Conservation (phyloP, 169 alveolate species). For the Nephromyces sp. region DNA sequence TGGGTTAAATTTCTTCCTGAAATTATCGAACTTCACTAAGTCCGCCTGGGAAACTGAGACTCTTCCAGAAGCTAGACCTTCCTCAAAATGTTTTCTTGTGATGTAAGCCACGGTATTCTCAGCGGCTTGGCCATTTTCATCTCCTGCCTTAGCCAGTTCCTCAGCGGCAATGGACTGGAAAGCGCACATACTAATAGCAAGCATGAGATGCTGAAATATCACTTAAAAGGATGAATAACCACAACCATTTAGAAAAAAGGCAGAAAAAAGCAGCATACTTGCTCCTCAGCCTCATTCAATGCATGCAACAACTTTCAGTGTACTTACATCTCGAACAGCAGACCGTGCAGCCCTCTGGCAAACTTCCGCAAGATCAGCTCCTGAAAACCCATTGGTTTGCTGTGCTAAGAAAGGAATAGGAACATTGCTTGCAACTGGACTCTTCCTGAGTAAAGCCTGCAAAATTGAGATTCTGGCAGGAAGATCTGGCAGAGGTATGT, state of each 20-base stretch:
- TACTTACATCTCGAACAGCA: constrained; percentile 27
- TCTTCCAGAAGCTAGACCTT: constrained; percentile 82
- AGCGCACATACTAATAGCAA: background rate
- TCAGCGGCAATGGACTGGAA: background rate
- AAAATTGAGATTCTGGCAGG: constrained; percentile 83
- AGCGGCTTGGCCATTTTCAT: background rate
- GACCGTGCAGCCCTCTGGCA: constrained; percentile 81
- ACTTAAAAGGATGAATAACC: background rate
- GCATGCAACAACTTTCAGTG: background rate
- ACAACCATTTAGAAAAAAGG: background rate
- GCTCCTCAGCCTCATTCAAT: constrained; percentile 2
- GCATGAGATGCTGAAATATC: background rate
- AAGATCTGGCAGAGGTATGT: constrained; percentile 93
- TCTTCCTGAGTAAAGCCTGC: constrained; percentile 39
- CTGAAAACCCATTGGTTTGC: constrained; percentile 88
- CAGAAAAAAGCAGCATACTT: background rate
- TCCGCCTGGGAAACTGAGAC: constrained; percentile 89
- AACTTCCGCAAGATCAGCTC: constrained; percentile 79
- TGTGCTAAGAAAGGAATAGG: constrained; percentile 75
- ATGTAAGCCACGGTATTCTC: background rate
- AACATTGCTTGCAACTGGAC: constrained; percentile 51
- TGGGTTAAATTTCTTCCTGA: constrained; percentile 96
- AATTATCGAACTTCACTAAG: constrained; percentile 85
- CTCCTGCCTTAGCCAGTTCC: background rate
- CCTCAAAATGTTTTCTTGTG: constrained; percentile 4